phyloP scores from a whole-genome alignment of 345 rosid species.

The Eucalyptus tenuipes region DNA sequence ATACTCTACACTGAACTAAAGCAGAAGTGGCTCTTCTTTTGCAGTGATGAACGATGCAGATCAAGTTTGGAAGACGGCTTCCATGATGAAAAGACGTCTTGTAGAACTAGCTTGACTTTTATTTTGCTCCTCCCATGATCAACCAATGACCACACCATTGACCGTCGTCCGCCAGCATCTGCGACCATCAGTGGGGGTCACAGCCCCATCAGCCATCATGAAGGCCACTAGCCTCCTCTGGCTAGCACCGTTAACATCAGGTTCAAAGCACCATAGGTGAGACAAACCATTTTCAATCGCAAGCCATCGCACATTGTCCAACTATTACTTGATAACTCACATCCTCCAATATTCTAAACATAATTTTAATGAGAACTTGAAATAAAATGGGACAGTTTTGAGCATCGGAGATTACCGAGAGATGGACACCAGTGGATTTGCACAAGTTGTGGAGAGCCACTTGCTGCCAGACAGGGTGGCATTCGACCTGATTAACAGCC shows the following conservation, averaged over 20 bases:
- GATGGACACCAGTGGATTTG: slow-evolving; percentile 36
- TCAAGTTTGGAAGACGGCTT: not conserved
- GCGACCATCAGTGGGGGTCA: not conserved
- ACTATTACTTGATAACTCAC: not conserved
- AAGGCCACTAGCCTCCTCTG: not conserved
- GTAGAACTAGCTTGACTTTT: not conserved
- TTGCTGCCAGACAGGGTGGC: slow-evolving; percentile 61
- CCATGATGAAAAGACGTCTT: not conserved
- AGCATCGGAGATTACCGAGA: slow-evolving; percentile 11
- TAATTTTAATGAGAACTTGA: not conserved
- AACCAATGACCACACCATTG: not conserved
- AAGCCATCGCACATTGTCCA: not conserved
- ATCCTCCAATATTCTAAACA: not conserved
- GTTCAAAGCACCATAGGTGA: not conserved
- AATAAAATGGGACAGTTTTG: not conserved
- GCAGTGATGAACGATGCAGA: not conserved
- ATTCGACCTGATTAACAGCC: slow-evolving; percentile 55
- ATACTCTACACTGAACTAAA: not conserved
- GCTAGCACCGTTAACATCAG: not conserved
- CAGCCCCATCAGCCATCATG: not conserved
- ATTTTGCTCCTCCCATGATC: not conserved
- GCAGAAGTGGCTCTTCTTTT: not conserved
- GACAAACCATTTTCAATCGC: not conserved
- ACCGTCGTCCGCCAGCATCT: not conserved
- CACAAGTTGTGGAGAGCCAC: slow-evolving; percentile 37